Conservation (phyloP, 208 protist genomes). For the Acanthamoeba triangularis region DNA sequence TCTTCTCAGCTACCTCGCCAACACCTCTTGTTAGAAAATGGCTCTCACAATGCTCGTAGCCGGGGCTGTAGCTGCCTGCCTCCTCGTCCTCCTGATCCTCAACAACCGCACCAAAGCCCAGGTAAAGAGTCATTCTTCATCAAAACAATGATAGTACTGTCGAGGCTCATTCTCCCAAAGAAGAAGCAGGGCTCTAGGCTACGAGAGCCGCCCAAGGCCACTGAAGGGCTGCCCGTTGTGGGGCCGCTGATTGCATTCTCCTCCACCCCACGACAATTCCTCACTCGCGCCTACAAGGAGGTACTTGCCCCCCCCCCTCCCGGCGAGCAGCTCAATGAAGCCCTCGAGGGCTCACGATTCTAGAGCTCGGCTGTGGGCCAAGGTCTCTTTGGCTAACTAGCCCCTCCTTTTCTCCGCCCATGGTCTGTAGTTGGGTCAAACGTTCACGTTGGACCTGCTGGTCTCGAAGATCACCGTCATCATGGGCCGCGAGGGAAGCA, state of each 20-base stretch:
- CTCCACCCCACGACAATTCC: neutral
- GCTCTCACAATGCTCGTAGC: too few relatives aligned
- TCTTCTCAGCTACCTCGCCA: too few relatives aligned
- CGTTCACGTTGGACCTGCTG: conserved; percentile 21
- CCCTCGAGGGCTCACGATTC: neutral
- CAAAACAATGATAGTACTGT: too few relatives aligned
- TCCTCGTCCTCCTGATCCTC: too few relatives aligned
- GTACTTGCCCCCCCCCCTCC: neutral
- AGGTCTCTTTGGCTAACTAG: neutral
- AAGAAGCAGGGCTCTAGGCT: too few relatives aligned
- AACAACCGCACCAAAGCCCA: too few relatives aligned
- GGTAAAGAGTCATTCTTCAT: too few relatives aligned
- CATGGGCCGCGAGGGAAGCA: neutral
- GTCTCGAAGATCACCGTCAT: neutral
- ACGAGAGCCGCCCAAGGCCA: neutral
- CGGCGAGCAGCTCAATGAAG: neutral
- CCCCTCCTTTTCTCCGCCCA: neutral
- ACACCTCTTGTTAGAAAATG: too few relatives aligned
- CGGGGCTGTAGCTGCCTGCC: too few relatives aligned
- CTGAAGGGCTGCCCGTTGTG: neutral
- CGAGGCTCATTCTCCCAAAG: too few relatives aligned
- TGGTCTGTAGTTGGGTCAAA: neutral
- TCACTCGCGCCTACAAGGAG: neutral
- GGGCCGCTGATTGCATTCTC: neutral
- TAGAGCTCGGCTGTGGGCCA: neutral